Evolutionary conservation across 2,329 filamentous ascomycete genomes (phyloP).

Genomic region (Aspergillus thermomutatus): DNA sequence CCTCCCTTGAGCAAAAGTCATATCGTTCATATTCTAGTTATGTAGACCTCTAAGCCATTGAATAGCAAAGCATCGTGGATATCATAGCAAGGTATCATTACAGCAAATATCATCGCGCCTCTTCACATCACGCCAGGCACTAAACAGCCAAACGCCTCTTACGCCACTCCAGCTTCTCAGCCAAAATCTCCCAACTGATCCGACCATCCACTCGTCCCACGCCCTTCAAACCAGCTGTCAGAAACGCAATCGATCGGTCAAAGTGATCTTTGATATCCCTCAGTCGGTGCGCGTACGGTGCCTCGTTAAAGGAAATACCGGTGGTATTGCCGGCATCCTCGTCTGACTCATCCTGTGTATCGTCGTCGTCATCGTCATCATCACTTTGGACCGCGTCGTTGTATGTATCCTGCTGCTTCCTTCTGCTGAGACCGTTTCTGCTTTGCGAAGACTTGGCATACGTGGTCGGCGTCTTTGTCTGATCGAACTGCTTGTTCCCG

Average conservation of each 20-base stretch:
- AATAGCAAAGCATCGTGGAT: not conserved
- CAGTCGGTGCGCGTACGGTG: constrained; percentile 53
- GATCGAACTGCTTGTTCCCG: constrained; percentile 37
- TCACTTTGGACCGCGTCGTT: constrained; percentile 13
- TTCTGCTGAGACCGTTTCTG: not conserved
- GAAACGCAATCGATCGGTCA: constrained; percentile 64
- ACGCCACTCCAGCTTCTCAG: constrained; percentile 68
- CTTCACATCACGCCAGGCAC: not conserved
- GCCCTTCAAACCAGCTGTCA: constrained; percentile 68
- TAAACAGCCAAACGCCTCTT: constrained; percentile 9
- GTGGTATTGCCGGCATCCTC: constrained; percentile 36
- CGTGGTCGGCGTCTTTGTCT: constrained; percentile 16
- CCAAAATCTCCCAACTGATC: constrained; percentile 73
- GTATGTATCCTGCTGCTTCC: constrained; percentile 4
- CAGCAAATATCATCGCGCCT: not conserved
- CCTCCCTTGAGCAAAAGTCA: not conserved
- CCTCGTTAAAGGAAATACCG: constrained; percentile 34
- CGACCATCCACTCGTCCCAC: constrained; percentile 72
- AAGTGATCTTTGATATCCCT: constrained; percentile 60
- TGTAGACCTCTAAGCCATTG: not conserved
- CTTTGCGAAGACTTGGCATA: not conserved
- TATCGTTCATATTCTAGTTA: not conserved
- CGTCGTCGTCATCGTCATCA: constrained; percentile 22
- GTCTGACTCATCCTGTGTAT: constrained; percentile 34
- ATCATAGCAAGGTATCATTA: not conserved